phyloP scores from a whole-genome alignment of 2,329 filamentous ascomycete species.

The Esteya vermicola region DNA sequence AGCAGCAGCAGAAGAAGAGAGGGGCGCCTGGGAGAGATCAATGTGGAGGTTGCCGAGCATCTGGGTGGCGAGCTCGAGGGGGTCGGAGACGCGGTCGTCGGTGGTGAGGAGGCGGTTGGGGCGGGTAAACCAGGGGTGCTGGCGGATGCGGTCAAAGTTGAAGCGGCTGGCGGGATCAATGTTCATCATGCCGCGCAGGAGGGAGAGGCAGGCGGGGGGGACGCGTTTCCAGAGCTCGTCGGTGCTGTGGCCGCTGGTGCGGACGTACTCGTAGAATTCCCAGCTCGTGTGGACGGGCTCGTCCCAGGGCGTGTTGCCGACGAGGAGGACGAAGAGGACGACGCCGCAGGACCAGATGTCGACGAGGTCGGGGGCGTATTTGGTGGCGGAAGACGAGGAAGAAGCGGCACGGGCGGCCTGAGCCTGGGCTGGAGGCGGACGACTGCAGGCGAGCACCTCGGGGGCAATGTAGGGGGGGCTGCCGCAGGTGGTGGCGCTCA shows the following conservation, averaged over 20 bases:
- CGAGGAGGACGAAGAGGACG: constrained; percentile 88
- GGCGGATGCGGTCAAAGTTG: constrained; percentile 70
- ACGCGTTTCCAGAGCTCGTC: constrained; percentile 79
- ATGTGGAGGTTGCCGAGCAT: constrained; percentile 89
- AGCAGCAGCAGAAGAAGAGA: constrained; percentile 22
- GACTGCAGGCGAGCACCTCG: constrained; percentile 55
- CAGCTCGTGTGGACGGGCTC: constrained; percentile 70
- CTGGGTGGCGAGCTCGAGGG: constrained; percentile 74
- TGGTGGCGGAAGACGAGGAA: too few relatives aligned
- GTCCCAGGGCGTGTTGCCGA: constrained; percentile 97
- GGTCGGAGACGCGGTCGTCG: constrained; percentile 64
- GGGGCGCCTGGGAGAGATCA: constrained; percentile 60
- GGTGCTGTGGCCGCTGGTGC: constrained; percentile 62
- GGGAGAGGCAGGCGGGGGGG: constrained; percentile 58
- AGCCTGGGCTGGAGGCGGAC: constrained; percentile 26
- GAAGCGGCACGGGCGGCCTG: neutral
- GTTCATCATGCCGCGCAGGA: constrained; percentile 87
- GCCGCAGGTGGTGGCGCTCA: constrained; percentile 80
- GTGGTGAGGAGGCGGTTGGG: constrained; percentile 61
- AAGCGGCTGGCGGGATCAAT: constrained; percentile 64
- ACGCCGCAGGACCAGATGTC: constrained; percentile 98
- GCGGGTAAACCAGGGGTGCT: constrained; percentile 89
- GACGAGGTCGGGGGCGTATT: constrained; percentile 65
- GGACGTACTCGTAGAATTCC: constrained; percentile 80
- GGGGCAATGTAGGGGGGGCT: constrained; percentile 96